Evolutionary conservation across 148 eudicot genomes (phyloP).

Genomic region (Camellia japonica): DNA sequence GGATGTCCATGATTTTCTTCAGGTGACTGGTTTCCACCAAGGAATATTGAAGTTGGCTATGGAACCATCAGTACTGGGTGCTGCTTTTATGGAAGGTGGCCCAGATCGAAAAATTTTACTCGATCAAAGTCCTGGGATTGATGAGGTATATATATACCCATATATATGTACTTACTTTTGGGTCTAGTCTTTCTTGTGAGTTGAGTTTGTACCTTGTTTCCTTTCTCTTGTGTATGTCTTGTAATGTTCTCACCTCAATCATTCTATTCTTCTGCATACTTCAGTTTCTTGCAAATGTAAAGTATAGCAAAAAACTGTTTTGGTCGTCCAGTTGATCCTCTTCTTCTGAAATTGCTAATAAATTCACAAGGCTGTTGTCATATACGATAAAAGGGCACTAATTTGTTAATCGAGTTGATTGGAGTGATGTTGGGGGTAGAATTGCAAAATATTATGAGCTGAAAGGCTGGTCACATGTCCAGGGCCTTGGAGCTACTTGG

Average conservation of each 20-base stretch:
- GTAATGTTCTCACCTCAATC: background rate
- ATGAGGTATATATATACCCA: constrained; percentile 54
- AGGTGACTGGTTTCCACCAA: constrained; percentile 92
- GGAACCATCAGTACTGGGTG: constrained; percentile 90
- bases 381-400: background rate
- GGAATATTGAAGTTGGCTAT: constrained; percentile 92
- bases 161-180: background rate
- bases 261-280: background rate
- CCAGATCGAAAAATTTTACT: constrained; percentile 92
- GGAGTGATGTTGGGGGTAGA: background rate
- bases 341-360: background rate
- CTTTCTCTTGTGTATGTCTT: background rate
- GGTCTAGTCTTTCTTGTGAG: background rate
- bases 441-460: background rate
- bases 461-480: constrained; percentile 2
- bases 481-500: background rate
- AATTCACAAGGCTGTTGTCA: background rate
- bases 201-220: constrained; percentile 2
- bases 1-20: constrained; percentile 13
- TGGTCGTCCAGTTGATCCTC: background rate
- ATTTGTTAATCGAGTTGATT: background rate
- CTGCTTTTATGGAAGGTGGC: constrained; percentile 96
- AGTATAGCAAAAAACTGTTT: background rate
- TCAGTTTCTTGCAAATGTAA: background rate
- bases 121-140: constrained; percentile 89